phyloP scores from a whole-genome alignment of 352 stramenopile genomes.

The Phytophthora aleatoria region DNA sequence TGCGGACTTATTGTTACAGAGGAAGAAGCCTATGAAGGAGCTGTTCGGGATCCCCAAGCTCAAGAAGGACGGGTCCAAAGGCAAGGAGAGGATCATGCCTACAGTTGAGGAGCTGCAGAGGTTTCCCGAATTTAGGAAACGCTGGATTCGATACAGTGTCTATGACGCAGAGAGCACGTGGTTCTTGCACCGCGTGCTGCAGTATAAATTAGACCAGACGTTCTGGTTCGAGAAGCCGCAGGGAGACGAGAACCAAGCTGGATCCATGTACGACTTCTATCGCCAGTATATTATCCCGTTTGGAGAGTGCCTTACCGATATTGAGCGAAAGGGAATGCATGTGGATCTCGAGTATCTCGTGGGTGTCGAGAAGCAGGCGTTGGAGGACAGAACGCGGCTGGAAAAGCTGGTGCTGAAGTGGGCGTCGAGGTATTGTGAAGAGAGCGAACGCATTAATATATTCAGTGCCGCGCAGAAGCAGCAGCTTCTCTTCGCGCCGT shows the following conservation, averaged over 20 bases:
- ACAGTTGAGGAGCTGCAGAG: slow-evolving; percentile 84
- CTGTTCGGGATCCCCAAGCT: slow-evolving; percentile 95
- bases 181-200: slow-evolving; percentile 91
- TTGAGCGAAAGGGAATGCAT: slow-evolving; percentile 95
- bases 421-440: slow-evolving; percentile 91
- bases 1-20: slow-evolving; percentile 75
- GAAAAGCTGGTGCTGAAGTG: slow-evolving; percentile 92
- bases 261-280: slow-evolving; percentile 98
- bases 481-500: slow-evolving; percentile 97
- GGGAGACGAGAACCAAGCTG: slow-evolving; percentile 28
- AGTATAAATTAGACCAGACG: slow-evolving; percentile 90
- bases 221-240: slow-evolving; percentile 76
- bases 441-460: slow-evolving; percentile 96
- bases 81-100: slow-evolving; percentile 85
- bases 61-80: slow-evolving; percentile 94
- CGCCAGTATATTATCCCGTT: slow-evolving; percentile 97
- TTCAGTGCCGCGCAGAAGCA: slow-evolving; percentile 93
- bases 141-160: slow-evolving; percentile 97
- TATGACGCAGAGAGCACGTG: slow-evolving; percentile 98
- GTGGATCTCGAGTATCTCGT: slow-evolving; percentile 92
- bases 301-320: slow-evolving; percentile 98
- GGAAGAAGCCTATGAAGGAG: slow-evolving; percentile 98
- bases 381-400: slow-evolving; percentile 85
- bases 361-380: slow-evolving; percentile 90
- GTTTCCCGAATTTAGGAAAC: slow-evolving; percentile 83